Evolutionary conservation across 441 rosid genomes (phyloP).

Genomic region (Populus hybrid): DNA sequence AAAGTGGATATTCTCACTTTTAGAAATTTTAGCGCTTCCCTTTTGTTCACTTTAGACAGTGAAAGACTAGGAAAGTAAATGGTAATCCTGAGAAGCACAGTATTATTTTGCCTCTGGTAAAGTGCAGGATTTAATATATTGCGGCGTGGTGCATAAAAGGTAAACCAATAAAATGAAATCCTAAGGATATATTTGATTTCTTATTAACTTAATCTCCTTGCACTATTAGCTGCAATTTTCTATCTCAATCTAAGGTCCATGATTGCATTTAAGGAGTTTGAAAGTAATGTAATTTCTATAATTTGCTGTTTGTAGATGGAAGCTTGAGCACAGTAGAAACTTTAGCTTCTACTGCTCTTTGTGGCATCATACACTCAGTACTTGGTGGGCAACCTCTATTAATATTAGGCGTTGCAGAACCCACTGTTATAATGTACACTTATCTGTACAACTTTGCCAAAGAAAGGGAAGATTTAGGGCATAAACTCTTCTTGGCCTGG

Average conservation of each 20-base stretch:
- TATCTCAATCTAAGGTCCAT: neutral
- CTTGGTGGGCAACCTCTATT: slow-evolving; percentile 58
- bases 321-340: slow-evolving; percentile 54
- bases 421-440: slow-evolving; percentile 57
- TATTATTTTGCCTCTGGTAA: neutral
- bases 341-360: slow-evolving; percentile 50
- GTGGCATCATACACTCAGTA: slow-evolving; percentile 53
- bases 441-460: slow-evolving; percentile 54
- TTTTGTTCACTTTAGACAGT: neutral
- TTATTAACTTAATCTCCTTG: neutral
- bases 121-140: neutral
- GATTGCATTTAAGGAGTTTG: neutral
- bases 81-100: neutral
- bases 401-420: slow-evolving; percentile 16
- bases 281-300: slow-evolving; percentile 1
- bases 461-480: slow-evolving; percentile 33
- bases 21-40: neutral
- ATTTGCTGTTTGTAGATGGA: slow-evolving; percentile 34
- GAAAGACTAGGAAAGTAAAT: neutral
- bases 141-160: neutral
- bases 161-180: neutral
- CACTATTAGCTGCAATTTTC: neutral
- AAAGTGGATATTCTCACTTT: neutral
- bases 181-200: neutral
- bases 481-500: slow-evolving; percentile 54